Evolutionary conservation across 1,284 basidiomycete species (phyloP).

Genomic region (Coniferiporia weirii): DNA sequence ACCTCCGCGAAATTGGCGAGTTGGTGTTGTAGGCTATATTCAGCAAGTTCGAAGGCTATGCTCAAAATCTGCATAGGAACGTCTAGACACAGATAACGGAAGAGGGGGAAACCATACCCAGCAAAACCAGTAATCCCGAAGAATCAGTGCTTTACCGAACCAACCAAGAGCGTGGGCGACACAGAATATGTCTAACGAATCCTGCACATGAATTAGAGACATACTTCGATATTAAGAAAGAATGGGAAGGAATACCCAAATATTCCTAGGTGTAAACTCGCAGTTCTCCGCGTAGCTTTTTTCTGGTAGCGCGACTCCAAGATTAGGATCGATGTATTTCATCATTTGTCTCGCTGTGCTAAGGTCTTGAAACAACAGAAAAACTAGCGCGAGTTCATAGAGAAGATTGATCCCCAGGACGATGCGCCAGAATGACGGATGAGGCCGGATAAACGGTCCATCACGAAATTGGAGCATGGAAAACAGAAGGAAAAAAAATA

Average conservation of each 20-base stretch:
- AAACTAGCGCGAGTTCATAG: slow-evolving; percentile 76
- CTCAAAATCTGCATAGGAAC: slow-evolving; percentile 60
- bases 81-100: slow-evolving; percentile 10
- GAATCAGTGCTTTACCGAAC: slow-evolving; percentile 83
- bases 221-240: slow-evolving; percentile 11
- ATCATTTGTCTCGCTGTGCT: slow-evolving; percentile 73
- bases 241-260: slow-evolving; percentile 53
- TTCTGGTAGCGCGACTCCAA: slow-evolving; percentile 72
- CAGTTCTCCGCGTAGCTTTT: slow-evolving; percentile 82
- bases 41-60: slow-evolving; percentile 79
- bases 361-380: slow-evolving; percentile 78
- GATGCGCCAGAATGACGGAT: slow-evolving; percentile 72
- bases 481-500: slow-evolving; percentile 68
- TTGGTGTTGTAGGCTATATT: slow-evolving; percentile 81
- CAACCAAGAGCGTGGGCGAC: slow-evolving; percentile 77
- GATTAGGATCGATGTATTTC: slow-evolving; percentile 63
- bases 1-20: slow-evolving; percentile 81
- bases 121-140: slow-evolving; percentile 87
- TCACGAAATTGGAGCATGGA: slow-evolving; percentile 84
- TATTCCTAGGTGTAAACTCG: slow-evolving; percentile 50
- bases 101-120: slow-evolving; percentile 49
- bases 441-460: slow-evolving; percentile 72
- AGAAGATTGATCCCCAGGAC: slow-evolving; percentile 73
- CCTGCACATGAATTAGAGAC: slow-evolving; percentile 35
- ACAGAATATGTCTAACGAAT: slow-evolving; percentile 79